Percentiles rank a stretch among this genome's conserved stretches.
phyloP scores from a whole-genome alignment of 2,329 filamentous ascomycete species.

The Xylaria sp. region DNA sequence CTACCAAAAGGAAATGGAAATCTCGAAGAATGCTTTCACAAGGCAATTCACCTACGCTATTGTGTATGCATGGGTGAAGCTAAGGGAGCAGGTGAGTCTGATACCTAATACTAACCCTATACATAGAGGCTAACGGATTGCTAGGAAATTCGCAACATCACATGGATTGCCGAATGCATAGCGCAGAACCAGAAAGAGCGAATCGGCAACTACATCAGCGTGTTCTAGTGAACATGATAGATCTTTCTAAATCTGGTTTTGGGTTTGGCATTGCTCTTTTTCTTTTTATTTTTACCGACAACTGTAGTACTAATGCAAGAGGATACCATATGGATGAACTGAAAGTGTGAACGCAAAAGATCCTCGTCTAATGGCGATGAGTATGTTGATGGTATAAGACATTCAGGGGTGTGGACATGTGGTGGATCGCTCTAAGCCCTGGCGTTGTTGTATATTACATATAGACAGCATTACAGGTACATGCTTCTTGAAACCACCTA shows the following conservation, averaged over 20 bases:
- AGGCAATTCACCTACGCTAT: slow-evolving; percentile 95
- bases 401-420: slow-evolving; percentile 22
- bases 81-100: slow-evolving; percentile 88
- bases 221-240: slow-evolving; percentile 72
- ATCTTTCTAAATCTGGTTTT: slow-evolving; percentile 31
- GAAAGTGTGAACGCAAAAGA: slow-evolving; percentile 31
- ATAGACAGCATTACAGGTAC: slow-evolving; percentile 49
- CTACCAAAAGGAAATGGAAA: slow-evolving; percentile 99
- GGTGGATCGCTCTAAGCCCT: slow-evolving; percentile 26
- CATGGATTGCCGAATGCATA: slow-evolving; percentile 99
- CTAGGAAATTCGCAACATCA: slow-evolving; percentile 99
- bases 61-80: slow-evolving; percentile 97
- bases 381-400: slow-evolving; percentile 19
- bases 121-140: slow-evolving; percentile 43
- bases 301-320: slow-evolving; percentile 60
- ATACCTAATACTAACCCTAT: not conserved
- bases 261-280: slow-evolving; percentile 35
- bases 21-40: slow-evolving; percentile 94
- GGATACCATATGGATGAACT: slow-evolving; percentile 48
- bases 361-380: slow-evolving; percentile 36
- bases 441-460: slow-evolving; percentile 55
- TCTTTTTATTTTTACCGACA: slow-evolving; percentile 47
- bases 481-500: slow-evolving; percentile 41
- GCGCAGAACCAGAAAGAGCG: slow-evolving; percentile 99
- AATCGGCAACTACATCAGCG: slow-evolving; percentile 98